These are phyloP conservation scores for Cornus suecica DNA, from an alignment of 148 eudicot species.

Conservation along the genomic window DNA sequence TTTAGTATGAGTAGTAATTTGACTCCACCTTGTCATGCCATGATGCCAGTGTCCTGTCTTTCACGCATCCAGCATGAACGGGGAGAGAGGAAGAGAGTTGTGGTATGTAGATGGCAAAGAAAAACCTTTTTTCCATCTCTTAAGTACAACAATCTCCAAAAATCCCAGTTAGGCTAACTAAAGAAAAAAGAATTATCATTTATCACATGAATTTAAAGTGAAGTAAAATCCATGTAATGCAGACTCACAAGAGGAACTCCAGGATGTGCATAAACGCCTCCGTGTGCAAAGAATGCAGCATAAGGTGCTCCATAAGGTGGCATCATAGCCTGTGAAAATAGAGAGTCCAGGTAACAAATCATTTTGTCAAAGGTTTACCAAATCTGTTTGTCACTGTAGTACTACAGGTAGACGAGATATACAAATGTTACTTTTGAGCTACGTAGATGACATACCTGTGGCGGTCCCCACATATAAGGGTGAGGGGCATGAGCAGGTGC, in stretches of 20 bases:
- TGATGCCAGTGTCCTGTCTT: background rate
- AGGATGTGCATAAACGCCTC: constrained; percentile 89
- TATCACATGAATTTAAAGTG: background rate
- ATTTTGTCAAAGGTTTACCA: background rate
- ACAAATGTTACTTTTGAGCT: background rate
- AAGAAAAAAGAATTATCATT: background rate
- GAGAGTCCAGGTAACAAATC: constrained; percentile 5
- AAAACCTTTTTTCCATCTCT: background rate
- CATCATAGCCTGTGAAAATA: constrained; percentile 67
- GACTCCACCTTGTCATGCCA: background rate
- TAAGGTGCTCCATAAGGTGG: constrained; percentile 89
- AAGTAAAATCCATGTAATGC: background rate
- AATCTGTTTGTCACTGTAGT: background rate
- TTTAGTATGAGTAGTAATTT: too few species aligned
- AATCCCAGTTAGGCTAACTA: background rate
- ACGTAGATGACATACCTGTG: constrained; percentile 52
- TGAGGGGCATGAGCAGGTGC: constrained; percentile 77
- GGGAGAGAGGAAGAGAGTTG: background rate
- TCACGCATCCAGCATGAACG: background rate
- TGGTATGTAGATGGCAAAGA: background rate
- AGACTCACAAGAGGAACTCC: constrained; percentile 70
- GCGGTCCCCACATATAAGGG: constrained; percentile 94
- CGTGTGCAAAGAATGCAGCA: constrained; percentile 86
- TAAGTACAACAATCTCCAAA: background rate
- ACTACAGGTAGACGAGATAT: constrained; percentile 2